Conservation (phyloP, 495 filamentous ascomycete species). For the Cercophora newfieldiana region DNA sequence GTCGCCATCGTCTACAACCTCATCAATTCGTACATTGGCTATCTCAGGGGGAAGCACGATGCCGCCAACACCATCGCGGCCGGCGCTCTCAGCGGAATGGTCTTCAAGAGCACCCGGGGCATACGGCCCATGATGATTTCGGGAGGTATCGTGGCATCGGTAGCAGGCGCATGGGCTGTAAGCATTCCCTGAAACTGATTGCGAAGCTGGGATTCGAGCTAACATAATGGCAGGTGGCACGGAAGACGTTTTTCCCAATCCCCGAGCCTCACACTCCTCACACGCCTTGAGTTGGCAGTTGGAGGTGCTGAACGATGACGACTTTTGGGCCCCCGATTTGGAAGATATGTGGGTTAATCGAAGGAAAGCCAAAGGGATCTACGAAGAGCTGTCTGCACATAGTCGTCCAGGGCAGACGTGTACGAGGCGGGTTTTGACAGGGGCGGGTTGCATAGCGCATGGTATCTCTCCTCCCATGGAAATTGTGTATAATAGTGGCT, state of each 20-base stretch:
- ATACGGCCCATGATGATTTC: conserved; percentile 90
- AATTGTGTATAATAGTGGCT: conserved; percentile 36
- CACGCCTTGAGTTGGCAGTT: neutral
- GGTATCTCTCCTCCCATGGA: conserved; percentile 39
- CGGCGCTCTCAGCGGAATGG: conserved; percentile 81
- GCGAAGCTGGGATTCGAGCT: conserved; percentile 7
- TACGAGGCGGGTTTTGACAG: conserved; percentile 22
- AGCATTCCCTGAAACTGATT: conserved; percentile 34
- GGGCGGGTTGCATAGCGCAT: conserved; percentile 36
- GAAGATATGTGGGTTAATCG: conserved; percentile 27
- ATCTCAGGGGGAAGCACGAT: conserved; percentile 86
- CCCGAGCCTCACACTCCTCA: conserved; percentile 20
- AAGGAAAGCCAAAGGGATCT: conserved; percentile 22
- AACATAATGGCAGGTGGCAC: conserved; percentile 27
- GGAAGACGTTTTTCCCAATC: conserved; percentile 32
- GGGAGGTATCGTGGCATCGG: conserved; percentile 77
- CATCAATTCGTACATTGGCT: conserved; percentile 87
- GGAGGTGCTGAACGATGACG: neutral
- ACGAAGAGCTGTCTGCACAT: conserved; percentile 20
- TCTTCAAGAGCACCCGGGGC: conserved; percentile 95
- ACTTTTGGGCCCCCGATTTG: conserved; percentile 4
- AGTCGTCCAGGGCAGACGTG: conserved; percentile 22
- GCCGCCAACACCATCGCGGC: conserved; percentile 82
- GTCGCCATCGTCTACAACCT: conserved; percentile 94
- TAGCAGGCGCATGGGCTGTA: conserved; percentile 89